Evolutionary conservation across 805 yeast species (phyloP), one percentile per base, ranked within the genome.

Genomic region (Kodamaea leandrae): DNA sequence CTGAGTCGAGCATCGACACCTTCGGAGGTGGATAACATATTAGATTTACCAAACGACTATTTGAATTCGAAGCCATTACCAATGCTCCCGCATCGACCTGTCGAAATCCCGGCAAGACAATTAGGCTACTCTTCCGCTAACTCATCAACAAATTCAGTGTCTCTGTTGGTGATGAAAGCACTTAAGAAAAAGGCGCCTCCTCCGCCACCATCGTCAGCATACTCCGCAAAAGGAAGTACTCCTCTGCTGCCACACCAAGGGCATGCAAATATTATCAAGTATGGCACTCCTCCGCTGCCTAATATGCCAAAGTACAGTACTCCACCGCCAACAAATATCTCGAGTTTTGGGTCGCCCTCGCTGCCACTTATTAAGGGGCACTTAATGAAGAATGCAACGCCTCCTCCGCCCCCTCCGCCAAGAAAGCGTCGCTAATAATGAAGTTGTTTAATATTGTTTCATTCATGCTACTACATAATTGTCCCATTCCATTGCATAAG

Each of bases 351-450:
- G 6, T 21, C 25, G 25, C 25, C 25, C n/a, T n/a, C n/a, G n/a
- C n/a, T n/a, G n/a, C n/a, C n/a, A n/a, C n/a, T n/a, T n/a, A n/a
- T n/a, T n/a, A n/a, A n/a, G 25, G 32, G 10, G 29, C 6, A 5
- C 12, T 8, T 5, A n/a, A 8, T 7, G 33, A 30, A n/a, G 20
- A 17, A 6, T 12, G 21, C 21, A 6, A 32, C 49, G 6, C 57
- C 61, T 12, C 66, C 64, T 3, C 66, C 66, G 9, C 68, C 68
- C 2, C 68, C 67, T 13, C 67, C 67, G 7, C 64, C 64, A 12
- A 54, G 69, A 45, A 49, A 66, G 32, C 54, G 59, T 36, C 52
- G 55, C 28, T 47, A 40, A 12, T 10, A 18, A 32, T 18, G 25
- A 18, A 30, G 19, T 30, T 16, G 10, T n/a, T n/a, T n/a, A n/a